Conservation (phyloP, 192 early-diverging fungal genomes). For the Coemansia sp. region DNA sequence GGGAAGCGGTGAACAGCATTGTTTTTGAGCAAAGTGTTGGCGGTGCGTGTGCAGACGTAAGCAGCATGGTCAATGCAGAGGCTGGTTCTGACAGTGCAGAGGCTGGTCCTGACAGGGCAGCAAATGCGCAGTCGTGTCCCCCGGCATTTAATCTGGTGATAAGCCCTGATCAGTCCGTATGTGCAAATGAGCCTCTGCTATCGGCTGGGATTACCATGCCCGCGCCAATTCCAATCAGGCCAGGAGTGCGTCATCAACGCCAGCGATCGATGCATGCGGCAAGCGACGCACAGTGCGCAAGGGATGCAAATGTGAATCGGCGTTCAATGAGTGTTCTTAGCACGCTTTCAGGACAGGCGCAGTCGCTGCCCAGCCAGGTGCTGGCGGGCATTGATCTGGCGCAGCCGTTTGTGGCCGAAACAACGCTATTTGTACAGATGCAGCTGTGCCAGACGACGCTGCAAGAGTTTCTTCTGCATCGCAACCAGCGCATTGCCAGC, state of each 20-base stretch:
- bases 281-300: neutral
- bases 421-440: conserved; percentile 84
- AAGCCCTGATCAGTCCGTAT: neutral
- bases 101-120: neutral
- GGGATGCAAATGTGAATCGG: neutral
- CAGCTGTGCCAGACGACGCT: conserved; percentile 82
- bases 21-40: conserved; percentile 31
- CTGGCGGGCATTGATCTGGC: conserved; percentile 18
- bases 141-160: neutral
- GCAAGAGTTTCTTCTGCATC: conserved; percentile 64
- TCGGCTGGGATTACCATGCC: neutral
- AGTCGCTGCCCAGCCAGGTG: conserved; percentile 34
- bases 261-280: conserved; percentile 16
- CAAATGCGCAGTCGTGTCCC: conserved; percentile 2
- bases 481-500: conserved; percentile 60
- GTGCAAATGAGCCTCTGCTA: neutral
- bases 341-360: conserved; percentile 16
- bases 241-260: conserved; percentile 16
- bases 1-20: conserved; percentile 8
- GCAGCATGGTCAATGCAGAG: neutral
- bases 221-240: conserved; percentile 8
- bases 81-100: neutral
- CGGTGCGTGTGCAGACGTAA: neutral
- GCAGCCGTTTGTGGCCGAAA: conserved; percentile 22
- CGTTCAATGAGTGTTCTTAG: conserved; percentile 4